These are phyloP conservation scores for Lactifluus hygrophoroides DNA, from an alignment of 768 basidiomycete genomes.

Conservation along the genomic window DNA sequence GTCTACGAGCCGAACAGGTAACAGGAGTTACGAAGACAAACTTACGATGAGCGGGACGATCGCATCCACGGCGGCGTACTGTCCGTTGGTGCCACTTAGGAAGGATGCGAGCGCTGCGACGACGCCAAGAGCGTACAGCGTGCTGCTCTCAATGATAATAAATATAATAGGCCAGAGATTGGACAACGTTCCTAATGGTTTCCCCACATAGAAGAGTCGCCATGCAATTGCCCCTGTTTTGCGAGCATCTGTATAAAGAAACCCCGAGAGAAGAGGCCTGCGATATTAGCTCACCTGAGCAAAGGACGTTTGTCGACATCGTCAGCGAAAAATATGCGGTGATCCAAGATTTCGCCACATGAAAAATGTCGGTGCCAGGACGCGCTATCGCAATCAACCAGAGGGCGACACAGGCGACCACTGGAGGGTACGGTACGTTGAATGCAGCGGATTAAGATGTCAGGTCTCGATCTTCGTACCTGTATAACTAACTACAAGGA, in stretches of 20 bases:
- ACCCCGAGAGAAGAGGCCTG: neutral
- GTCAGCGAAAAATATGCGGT: neutral
- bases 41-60: neutral
- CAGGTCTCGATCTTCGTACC: neutral
- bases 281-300: neutral
- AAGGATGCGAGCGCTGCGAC: neutral
- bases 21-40: neutral
- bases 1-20: neutral
- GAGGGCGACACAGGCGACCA: neutral
- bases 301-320: neutral
- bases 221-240: neutral
- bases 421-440: neutral
- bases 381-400: neutral
- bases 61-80: neutral
- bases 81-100: neutral
- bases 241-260: neutral
- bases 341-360: neutral
- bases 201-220: neutral
- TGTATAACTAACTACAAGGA: neutral
- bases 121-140: neutral
- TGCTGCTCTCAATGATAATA: constrained; percentile 1
- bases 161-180: neutral
- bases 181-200: neutral
- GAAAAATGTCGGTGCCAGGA: neutral
- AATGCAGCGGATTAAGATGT: no score